Base-by-base conservation (phyloP, 23 red algal species). In the Gracilaria caudata region DNA sequence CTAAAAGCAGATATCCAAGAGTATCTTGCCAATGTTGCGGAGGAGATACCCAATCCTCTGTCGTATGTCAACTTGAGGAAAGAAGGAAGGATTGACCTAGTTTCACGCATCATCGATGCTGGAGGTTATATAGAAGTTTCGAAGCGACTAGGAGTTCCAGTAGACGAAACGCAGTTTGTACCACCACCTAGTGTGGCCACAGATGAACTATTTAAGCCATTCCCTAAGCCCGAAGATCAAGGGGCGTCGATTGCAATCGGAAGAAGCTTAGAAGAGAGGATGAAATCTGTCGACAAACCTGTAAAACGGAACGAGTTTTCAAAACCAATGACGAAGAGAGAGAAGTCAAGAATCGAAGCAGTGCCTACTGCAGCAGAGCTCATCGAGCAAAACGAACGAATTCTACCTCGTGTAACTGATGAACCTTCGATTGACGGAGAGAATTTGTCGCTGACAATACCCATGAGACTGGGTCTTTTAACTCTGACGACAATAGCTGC, bases 111-210 rank as follows among this genome's bases (percentile, higher is more conserved):
- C 51, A 71, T 86, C 9, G 53, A 87, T 23, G 53, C 64, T n/a
- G 92, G 92, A 13, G 92, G 92, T 14, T 94, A 88, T 37, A 80
- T 94, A 30, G 58, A 80, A 9, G 86, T 94, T 54, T 94, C 92
- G 9, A 59, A 40, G 40, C 34, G 70, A 29, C 32, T 94, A 9
- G 74, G 76, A 4, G 59, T 94, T 51, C 60, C 82, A 30, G 82
- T 94, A 36, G 83, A 84, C 43, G 61, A 81, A 38, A 17, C 61
- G 0, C 29, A 43, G 14, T 81, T 82, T 73, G 39, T 91, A 29
- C 76, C 75, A 1, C 51, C 87, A 19, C 44, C 74, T 23, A 35
- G 21, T 4, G 39, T 68, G 25, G 37, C 35, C 20, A n/a, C 21
- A 26, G 14, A 9, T 16, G 57, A 32, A 20, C 30, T 8, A 61